These are phyloP conservation scores for Themeda triandra DNA, from an alignment of 176 grass and related monocot species.

Conservation along the genomic window DNA sequence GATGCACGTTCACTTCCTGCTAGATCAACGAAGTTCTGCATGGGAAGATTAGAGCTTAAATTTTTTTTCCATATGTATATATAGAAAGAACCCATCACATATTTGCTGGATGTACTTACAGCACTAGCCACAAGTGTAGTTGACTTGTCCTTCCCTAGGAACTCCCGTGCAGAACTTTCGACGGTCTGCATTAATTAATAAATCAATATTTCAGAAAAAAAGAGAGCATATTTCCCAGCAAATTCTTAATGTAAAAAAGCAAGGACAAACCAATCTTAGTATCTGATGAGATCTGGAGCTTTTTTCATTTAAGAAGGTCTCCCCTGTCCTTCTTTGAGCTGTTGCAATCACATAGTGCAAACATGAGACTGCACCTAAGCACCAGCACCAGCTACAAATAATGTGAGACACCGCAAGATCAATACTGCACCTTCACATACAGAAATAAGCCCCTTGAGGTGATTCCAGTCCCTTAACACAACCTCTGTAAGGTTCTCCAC, in stretches of 20 bases:
- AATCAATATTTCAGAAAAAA: constrained; percentile 2
- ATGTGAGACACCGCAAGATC: neutral
- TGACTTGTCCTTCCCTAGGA: constrained; percentile 78
- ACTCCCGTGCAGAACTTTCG: constrained; percentile 79
- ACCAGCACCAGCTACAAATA: neutral
- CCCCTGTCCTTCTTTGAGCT: constrained; percentile 88
- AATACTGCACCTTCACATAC: constrained; percentile 83
- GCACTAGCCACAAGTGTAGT: constrained; percentile 79
- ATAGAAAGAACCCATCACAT: neutral
- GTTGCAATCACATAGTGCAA: constrained; percentile 24
- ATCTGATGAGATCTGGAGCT: constrained; percentile 98
- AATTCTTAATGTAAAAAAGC: constrained; percentile 17
- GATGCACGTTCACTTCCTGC: constrained; percentile 93
- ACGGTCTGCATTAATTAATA: constrained; percentile 58
- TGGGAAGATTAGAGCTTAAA: neutral
- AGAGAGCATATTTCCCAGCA: neutral
- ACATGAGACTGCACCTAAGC: constrained; percentile 27
- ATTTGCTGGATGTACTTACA: constrained; percentile 46
- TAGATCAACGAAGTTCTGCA: constrained; percentile 96
- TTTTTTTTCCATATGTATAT: neutral
- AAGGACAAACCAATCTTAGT: constrained; percentile 75
- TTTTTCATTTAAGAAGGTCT: constrained; percentile 85
- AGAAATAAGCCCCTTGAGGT: constrained; percentile 77
- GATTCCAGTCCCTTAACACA: constrained; percentile 78
- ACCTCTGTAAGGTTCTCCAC: constrained; percentile 85